Percentiles rank a stretch among this genome's conserved stretches.
phyloP scores from a whole-genome alignment of 768 basidiomycete genomes.

The Cantharellus anzutake region DNA sequence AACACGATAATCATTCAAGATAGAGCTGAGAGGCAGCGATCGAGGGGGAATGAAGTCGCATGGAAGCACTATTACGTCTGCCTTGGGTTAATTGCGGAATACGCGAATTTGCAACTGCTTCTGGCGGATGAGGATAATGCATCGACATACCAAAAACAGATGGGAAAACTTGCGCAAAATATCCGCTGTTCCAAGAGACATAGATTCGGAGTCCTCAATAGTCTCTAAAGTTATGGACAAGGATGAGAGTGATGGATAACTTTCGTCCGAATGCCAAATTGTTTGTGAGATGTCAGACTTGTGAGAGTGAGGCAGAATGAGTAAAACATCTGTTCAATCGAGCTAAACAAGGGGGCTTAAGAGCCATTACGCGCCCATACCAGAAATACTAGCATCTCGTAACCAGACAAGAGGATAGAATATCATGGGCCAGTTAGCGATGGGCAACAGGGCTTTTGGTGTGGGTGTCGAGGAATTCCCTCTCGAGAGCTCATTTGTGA shows the following conservation, averaged over 20 bases:
- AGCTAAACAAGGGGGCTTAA: background rate
- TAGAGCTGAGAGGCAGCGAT: constrained; percentile 40
- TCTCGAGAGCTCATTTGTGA: constrained; percentile 40
- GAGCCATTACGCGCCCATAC: constrained; percentile 20
- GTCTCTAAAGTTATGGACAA: constrained; percentile 62
- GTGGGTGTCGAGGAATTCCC: constrained; percentile 43
- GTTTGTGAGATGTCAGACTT: constrained; percentile 63
- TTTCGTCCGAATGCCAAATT: constrained; percentile 50
- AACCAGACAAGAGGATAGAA: constrained; percentile 74
- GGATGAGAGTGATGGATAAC: constrained; percentile 37
- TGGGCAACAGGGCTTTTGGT: constrained; percentile 74
- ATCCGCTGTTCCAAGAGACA: constrained; percentile 46
- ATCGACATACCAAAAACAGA: constrained; percentile 34
- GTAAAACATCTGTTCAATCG: constrained; percentile 45
- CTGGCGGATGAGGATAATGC: background rate
- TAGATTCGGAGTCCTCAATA: constrained; percentile 50
- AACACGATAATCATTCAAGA: constrained; percentile 70
- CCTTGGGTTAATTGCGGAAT: constrained; percentile 10
- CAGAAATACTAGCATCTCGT: constrained; percentile 69
- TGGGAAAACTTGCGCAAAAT: constrained; percentile 58
- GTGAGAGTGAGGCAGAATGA: constrained; percentile 69
- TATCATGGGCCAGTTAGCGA: constrained; percentile 76
- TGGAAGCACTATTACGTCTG: constrained; percentile 77
- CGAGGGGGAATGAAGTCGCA: constrained; percentile 80
- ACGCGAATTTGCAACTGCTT: background rate